Base-by-base conservation (phyloP, 2,329 filamentous ascomycete species). In the Xylaria digitata region DNA sequence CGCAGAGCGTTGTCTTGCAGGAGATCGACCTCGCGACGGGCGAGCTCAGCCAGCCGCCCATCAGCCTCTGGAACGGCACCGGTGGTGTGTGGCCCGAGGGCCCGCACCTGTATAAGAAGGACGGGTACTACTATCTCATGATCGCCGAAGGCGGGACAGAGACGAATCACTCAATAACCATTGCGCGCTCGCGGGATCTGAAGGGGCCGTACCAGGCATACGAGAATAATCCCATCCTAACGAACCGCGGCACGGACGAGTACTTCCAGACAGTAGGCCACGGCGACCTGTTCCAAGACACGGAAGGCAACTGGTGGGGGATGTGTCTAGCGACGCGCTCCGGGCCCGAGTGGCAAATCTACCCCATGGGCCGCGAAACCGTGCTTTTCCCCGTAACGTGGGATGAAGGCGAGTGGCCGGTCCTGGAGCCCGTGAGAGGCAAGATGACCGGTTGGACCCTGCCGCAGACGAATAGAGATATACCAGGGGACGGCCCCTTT, bases 361-460 rank as follows among this genome's bases (percentile, higher is more conserved):
- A 83, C 69, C 83, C 84, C 0, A 86, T 87, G 85, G 86, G 85
- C 0, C 78, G 86, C 9, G 86, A 89, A 72, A 82, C 83, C 0
- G 81, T 86, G 0, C 74, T 75, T 32, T 73, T 70, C 54, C 69
- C 73, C 6, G 84, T 82, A 1, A 82, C 77, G 0, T 89, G 85
- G 86, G 66, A 80, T 0, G 75, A 80, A 3, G 82, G 80, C 0
- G 79, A 82, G 6, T 88, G 84, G 83, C 86, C 86, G 0, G 48
- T 82, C 56, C 68, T 83, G 60, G 54, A 77, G 23, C 80, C 78
- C 1, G 79, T 86, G 3, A 71, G 75, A 1, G 85, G 84, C 2
- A 67, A 70, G 3, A 84, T 85, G 82, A 74, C 64, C 43, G 83
- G 83, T 62, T 77, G 76, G 74, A 72, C 75, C 11, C 72, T 85